Evolutionary conservation across 2,329 filamentous ascomycete genomes (phyloP).

Genomic region (Ophiostoma perfectum): DNA sequence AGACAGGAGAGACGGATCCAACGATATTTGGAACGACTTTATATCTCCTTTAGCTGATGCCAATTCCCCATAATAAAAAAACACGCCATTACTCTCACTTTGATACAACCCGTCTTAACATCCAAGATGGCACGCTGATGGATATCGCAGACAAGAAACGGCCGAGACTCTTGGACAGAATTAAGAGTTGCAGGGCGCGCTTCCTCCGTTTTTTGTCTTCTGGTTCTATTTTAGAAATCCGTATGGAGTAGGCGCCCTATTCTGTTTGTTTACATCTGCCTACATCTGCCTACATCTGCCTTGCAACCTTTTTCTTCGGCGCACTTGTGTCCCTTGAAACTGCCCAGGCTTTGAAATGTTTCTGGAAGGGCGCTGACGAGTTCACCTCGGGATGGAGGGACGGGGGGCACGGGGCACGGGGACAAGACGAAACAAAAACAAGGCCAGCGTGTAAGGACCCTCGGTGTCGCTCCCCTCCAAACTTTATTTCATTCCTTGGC

Average conservation of each 20-base stretch:
- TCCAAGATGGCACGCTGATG: not conserved
- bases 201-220: not conserved
- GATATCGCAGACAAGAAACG: not conserved
- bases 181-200: not conserved
- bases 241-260: not conserved
- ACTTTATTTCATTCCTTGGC: constrained; percentile 10
- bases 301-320: not conserved
- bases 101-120: not conserved
- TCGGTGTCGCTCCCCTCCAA: not conserved
- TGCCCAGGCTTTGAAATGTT: constrained; percentile 9
- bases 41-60: not conserved
- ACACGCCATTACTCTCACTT: not conserved
- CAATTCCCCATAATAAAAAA: not conserved
- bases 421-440: not conserved
- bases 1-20: too few relatives aligned
- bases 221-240: not conserved
- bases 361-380: not conserved
- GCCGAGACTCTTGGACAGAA: constrained; percentile 2
- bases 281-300: too few relatives aligned
- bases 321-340: not conserved
- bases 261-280: constrained; percentile 3
- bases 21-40: not conserved
- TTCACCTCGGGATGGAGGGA: not conserved
- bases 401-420: not conserved
- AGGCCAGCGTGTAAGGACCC: not conserved